phyloP scores from a whole-genome alignment of 371 early-diverging fungal species.

The Coemansia sp. region DNA sequence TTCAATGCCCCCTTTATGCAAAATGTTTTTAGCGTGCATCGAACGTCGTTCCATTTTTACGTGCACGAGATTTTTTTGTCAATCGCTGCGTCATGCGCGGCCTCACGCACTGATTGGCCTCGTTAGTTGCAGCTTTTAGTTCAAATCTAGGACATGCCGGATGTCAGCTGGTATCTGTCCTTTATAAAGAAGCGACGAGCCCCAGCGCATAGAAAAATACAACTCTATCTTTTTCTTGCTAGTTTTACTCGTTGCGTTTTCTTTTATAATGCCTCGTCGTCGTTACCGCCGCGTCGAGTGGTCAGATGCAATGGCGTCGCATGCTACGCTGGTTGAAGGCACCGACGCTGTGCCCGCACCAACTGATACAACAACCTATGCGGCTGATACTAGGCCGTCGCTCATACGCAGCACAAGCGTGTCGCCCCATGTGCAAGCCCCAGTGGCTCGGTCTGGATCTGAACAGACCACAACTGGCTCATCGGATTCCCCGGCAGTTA shows the following conservation, averaged over 20 bases:
- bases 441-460: slow-evolving; percentile 24
- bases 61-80: not conserved
- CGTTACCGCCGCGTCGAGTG: slow-evolving; percentile 41
- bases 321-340: slow-evolving; percentile 29
- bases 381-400: slow-evolving; percentile 23
- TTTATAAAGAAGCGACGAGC: not conserved
- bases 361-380: not conserved
- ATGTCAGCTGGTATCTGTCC: not conserved
- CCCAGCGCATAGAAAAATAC: not conserved
- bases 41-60: too few species aligned
- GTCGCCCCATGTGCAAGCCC: not conserved
- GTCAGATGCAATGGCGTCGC: slow-evolving; percentile 40
- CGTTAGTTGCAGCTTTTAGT: not conserved
- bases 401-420: slow-evolving; percentile 8
- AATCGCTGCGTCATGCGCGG: not conserved
- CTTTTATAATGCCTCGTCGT: slow-evolving; percentile 28
- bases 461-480: slow-evolving; percentile 26
- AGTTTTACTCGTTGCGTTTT: not conserved
- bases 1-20: too few species aligned
- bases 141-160: not conserved
- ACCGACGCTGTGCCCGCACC: not conserved
- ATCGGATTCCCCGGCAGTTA: slow-evolving; percentile 1
- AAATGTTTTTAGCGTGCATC: too few species aligned
- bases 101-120: not conserved
- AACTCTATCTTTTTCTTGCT: not conserved